Base-by-base conservation (phyloP, 1,284 basidiomycete species). In the Trametes versicolor region DNA sequence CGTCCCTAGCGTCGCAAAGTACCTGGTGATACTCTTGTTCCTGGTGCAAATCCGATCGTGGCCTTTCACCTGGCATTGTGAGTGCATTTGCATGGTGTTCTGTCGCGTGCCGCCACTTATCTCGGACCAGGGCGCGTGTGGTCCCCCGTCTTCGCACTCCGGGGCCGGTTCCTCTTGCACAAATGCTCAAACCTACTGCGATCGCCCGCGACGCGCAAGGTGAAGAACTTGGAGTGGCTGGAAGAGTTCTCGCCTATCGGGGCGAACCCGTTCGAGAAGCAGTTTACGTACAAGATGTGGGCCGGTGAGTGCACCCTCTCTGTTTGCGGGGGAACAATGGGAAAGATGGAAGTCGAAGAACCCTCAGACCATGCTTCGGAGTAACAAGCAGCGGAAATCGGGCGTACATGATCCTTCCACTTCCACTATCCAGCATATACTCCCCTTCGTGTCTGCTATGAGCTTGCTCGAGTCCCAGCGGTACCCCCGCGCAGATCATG, bases 11-110 rank as follows among this genome's bases (percentile, higher is more conserved):
- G 23, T 72, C 60, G 57, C 73, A 51, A 78, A 74, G 65, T 71
- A 70, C 43, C 15, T 72, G 36, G 68, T 68, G 1, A 71, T 75
- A 29, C 19, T 85, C 21, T 58, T 85, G 1, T 71, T 87, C 32
- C 67, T 90, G 15, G 53, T 87, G 34, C 91, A 91, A 62, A 67
- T 78, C 25, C 82, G 86, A 15, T 88, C 87, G 9, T 82, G 86
- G 71, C 90, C 90, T 0, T 75, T 90, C 27, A 78, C 78, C 36
- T 92, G 90, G 90, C 90, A 92, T 70, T 67, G 90, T 91, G 73
- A 72, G 88, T 84, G 9, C 47, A 50, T 6, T 15, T 34, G 13
- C 49, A 0, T 29, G 12, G 34, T 10, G 51, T 51, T 34, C 8
- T 25, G 29, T 23, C 32, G 13, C 19, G 19, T n/a, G 17, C 27